Conservation (phyloP, 345 rosid species). For the Nasturtium officinale region DNA sequence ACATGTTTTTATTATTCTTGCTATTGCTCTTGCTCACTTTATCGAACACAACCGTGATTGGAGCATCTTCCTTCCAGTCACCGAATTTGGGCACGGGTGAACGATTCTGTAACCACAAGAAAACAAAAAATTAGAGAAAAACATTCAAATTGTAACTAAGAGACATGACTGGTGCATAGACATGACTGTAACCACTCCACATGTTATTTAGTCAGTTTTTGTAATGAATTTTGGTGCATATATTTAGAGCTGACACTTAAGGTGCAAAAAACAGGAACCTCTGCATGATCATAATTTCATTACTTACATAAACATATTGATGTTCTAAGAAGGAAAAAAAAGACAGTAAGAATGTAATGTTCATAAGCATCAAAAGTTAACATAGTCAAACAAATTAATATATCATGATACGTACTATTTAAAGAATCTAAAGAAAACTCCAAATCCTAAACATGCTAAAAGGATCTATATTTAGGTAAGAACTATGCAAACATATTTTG, state of each 20-base stretch:
- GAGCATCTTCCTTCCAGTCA: conserved; percentile 38
- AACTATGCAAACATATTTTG: neutral
- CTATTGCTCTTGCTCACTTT: conserved; percentile 28
- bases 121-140: neutral
- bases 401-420: neutral
- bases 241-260: neutral
- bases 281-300: neutral
- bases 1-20: conserved; percentile 10
- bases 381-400: neutral
- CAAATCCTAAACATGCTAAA: neutral
- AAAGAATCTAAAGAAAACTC: neutral
- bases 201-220: neutral
- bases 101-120: conserved; percentile 27
- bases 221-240: neutral
- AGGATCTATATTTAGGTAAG: neutral
- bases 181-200: no score
- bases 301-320: neutral
- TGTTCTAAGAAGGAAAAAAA: neutral
- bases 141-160: neutral
- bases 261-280: neutral
- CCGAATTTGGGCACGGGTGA: conserved; percentile 38
- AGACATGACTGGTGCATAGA: no score
- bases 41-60: conserved; percentile 36
- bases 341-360: neutral
- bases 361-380: conserved; percentile 8